phyloP scores from a whole-genome alignment of 2,329 filamentous ascomycete genomes.

The Aspergillus viridinutans region DNA sequence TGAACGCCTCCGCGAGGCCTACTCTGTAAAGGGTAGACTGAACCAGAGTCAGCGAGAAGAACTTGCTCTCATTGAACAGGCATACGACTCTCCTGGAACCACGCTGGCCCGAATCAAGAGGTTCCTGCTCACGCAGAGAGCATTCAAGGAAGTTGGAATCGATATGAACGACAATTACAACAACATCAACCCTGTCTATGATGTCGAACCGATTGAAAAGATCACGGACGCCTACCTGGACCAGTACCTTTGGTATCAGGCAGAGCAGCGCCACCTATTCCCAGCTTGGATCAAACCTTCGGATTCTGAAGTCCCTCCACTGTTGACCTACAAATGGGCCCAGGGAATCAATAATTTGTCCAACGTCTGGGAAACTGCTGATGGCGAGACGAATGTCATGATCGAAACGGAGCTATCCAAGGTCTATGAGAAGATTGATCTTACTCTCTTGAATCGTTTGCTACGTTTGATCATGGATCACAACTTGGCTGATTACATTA shows the following conservation, averaged over 20 bases:
- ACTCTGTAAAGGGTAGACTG: constrained; percentile 92
- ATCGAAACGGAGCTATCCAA: constrained; percentile 98
- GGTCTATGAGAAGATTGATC: constrained; percentile 98
- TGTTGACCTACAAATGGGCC: constrained; percentile 97
- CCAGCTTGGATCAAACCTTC: constrained; percentile 99
- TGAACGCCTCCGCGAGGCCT: constrained; percentile 88
- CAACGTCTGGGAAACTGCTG: constrained; percentile 87
- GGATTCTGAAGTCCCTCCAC: constrained; percentile 91
- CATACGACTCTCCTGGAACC: constrained; percentile 95
- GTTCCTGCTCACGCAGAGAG: constrained; percentile 91
- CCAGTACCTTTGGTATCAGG: constrained; percentile 98
- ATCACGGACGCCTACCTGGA: constrained; percentile 98
- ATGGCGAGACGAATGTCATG: constrained; percentile 97
- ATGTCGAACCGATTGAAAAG: constrained; percentile 98
- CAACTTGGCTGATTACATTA: constrained; percentile 98
- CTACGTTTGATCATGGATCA: constrained; percentile 97
- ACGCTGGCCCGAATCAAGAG: constrained; percentile 95
- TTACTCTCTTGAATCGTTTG: constrained; percentile 90
- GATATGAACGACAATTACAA: constrained; percentile 99
- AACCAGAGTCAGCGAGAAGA: constrained; percentile 98
- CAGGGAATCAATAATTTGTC: constrained; percentile 98
- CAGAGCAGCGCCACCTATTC: constrained; percentile 94
- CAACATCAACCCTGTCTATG: constrained; percentile 97
- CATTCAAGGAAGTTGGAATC: constrained; percentile 98
- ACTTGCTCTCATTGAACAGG: constrained; percentile 92